Evolutionary conservation across 176 grass and related monocot genomes (phyloP).

Genomic region (Aegilops sharonensis): DNA sequence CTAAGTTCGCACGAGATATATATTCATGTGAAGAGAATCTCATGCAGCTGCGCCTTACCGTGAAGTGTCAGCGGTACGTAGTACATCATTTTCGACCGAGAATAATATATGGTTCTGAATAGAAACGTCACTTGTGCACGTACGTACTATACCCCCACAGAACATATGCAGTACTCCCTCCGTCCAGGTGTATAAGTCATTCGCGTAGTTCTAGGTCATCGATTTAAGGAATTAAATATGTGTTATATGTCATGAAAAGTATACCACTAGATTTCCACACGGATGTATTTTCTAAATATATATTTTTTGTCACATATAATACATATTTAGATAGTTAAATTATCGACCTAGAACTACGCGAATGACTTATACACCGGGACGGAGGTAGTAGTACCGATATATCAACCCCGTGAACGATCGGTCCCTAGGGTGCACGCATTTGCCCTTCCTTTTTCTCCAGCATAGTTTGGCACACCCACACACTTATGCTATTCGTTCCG

Average conservation of each 20-base stretch:
- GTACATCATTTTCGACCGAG: constrained; percentile 26
- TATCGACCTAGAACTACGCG: too few species aligned
- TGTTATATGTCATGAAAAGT: too few species aligned
- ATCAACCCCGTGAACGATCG: background rate
- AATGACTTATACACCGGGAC: too few species aligned
- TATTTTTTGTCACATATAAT: too few species aligned
- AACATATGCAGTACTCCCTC: constrained; percentile 25
- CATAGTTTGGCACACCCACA: background rate
- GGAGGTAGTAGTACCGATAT: background rate
- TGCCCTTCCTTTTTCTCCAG: background rate
- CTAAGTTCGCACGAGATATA: too few species aligned
- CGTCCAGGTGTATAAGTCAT: too few species aligned
- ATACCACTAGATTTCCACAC: too few species aligned
- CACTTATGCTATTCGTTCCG: background rate
- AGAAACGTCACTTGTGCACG: background rate
- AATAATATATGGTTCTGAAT: constrained; percentile 20
- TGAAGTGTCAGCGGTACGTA: constrained; percentile 17
- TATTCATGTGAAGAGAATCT: background rate
- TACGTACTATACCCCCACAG: background rate
- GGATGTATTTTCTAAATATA: too few species aligned
- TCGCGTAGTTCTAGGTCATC: too few species aligned
- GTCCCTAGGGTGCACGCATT: background rate
- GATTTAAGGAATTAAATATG: too few species aligned
- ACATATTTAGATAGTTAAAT: too few species aligned
- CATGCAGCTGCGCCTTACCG: background rate